Base-by-base conservation (phyloP, 78 protist genomes). In the Acrasis kona region DNA sequence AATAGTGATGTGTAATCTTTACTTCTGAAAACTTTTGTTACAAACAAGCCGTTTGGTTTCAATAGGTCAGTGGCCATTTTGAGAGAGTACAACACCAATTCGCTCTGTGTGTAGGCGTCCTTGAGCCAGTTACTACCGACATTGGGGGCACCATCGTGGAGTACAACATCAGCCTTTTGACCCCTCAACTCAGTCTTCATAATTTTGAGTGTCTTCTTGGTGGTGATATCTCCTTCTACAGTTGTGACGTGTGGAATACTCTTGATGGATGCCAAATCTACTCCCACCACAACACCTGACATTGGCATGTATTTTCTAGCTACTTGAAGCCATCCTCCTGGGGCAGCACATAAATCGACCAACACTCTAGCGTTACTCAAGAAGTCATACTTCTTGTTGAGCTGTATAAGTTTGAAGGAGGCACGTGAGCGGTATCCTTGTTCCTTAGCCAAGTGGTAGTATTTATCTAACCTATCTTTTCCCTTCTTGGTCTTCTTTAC, bases 81-180 rank as follows among this genome's bases (percentile, higher is more conserved):
- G 19, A 87, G 69, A 19, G 99, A 82, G n/a, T 77, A 76, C 35
- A 98, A 90, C 71, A 81, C 84, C 0, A 98, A 93, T 40, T 88
- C 95, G n/a, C 77, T 79, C 85, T 98, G 99, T 30, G 72, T 64
- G 85, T 71, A 96, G 1, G 99, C 98, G 78, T 97, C 99, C 72
- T 89, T 89, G 3, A 72, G 40, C 99, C 99, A 98, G 8, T 88
- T 30, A 1, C 85, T 37, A 76, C 99, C 99, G 57, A 98, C 93
- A 83, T 97, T 97, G 28, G 99, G 99, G 8, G 99, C 97, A 82
- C 99, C 99, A 79, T 98, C 99, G 88, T 98, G 95, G 38, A 98
- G 77, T 42, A 97, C 99, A 34, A 91, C 86, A 61, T 92, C 98
- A n/a, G 72, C 87, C 50, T 84, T 87, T 73, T 73, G 36, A 34